Conservation (phyloP, 2,329 filamentous ascomycete genomes). For the Allantophomopsis cytisporea region DNA sequence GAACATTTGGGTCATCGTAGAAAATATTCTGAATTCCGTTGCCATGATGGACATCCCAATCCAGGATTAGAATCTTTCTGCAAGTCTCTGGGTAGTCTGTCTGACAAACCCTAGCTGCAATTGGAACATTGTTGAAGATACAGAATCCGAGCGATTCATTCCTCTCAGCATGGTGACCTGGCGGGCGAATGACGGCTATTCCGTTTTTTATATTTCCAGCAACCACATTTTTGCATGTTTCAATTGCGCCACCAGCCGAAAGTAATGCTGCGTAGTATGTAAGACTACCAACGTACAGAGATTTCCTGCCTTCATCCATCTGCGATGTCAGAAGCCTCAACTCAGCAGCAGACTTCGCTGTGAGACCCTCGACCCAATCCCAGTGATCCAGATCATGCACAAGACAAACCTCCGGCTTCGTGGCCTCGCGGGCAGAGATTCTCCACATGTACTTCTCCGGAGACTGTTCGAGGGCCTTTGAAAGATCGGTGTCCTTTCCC, state of each 20-base stretch:
- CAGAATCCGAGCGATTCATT: conserved; percentile 87
- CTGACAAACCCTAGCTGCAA: conserved; percentile 83
- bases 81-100: conserved; percentile 65
- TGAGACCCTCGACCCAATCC: conserved; percentile 55
- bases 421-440: conserved; percentile 68
- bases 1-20: conserved; percentile 83
- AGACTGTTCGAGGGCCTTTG: conserved; percentile 33
- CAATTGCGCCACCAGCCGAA: conserved; percentile 85
- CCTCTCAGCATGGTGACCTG: conserved; percentile 87
- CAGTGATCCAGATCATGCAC: conserved; percentile 71
- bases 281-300: conserved; percentile 70
- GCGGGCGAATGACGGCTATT: conserved; percentile 88
- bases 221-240: conserved; percentile 87
- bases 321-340: conserved; percentile 52
- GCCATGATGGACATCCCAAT: conserved; percentile 76
- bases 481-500: conserved; percentile 39
- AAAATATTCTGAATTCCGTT: conserved; percentile 97
- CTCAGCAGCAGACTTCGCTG: conserved; percentile 41
- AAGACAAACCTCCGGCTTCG: conserved; percentile 63
- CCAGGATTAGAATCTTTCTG: conserved; percentile 81
- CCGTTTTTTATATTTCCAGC: conserved; percentile 78
- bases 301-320: conserved; percentile 54
- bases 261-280: conserved; percentile 72
- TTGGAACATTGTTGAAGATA: conserved; percentile 93
- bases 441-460: conserved; percentile 57